phyloP scores from a whole-genome alignment of 2,329 filamentous ascomycete species.

The Xylaria polymorpha region DNA sequence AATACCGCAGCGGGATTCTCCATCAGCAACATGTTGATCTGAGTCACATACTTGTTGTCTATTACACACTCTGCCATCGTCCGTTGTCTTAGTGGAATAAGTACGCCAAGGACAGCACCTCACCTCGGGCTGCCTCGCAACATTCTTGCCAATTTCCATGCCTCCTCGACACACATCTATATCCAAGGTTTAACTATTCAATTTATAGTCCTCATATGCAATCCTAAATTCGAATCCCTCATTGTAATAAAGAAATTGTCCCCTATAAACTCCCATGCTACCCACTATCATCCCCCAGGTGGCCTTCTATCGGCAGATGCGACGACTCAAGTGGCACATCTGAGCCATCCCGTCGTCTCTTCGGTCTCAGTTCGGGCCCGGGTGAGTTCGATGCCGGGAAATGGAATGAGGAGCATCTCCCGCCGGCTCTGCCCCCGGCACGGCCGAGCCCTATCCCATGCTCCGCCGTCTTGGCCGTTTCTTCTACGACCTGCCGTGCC shows the following conservation, averaged over 20 bases:
- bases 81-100: neutral
- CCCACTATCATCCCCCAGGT: neutral
- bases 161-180: neutral
- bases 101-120: neutral
- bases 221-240: neutral
- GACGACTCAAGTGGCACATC: neutral
- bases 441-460: neutral
- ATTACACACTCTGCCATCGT: neutral
- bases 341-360: neutral
- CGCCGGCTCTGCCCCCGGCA: neutral
- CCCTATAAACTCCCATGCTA: neutral
- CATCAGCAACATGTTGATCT: neutral
- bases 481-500: slow-evolving; percentile 1
- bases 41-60: neutral
- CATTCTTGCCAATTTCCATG: neutral
- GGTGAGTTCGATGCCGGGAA: neutral
- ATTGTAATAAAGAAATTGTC: neutral
- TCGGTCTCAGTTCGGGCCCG: neutral
- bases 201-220: neutral
- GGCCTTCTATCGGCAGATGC: neutral
- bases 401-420: neutral
- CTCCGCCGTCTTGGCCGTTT: neutral
- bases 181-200: neutral
- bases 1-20: neutral
- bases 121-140: neutral